Conservation (phyloP, 2,329 filamentous ascomycete genomes). For the Mycosphaerelloides madeirae region DNA sequence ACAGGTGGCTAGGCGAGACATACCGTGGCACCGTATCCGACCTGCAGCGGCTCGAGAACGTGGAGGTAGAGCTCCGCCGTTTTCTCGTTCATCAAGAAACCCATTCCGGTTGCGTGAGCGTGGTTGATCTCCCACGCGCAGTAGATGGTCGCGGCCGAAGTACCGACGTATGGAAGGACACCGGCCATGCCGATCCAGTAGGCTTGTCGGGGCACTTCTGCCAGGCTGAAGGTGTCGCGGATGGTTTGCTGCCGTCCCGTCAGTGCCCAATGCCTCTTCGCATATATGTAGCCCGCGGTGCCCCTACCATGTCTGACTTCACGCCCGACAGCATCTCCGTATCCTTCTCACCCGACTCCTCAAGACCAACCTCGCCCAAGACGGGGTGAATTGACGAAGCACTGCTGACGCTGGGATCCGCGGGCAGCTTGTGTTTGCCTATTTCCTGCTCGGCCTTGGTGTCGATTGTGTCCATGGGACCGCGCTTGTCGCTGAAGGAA, state of each 20-base stretch:
- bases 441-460: constrained; percentile 53
- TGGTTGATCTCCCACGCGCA: constrained; percentile 79
- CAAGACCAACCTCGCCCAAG: constrained; percentile 35
- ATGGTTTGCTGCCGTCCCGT: constrained; percentile 41
- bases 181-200: constrained; percentile 49
- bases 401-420: constrained; percentile 58
- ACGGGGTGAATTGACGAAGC: constrained; percentile 49
- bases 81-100: constrained; percentile 63
- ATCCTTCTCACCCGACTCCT: constrained; percentile 32
- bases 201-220: constrained; percentile 44
- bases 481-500: constrained; percentile 11
- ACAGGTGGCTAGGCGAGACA: constrained; percentile 31
- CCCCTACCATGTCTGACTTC: constrained; percentile 32
- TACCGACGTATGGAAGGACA: constrained; percentile 65
- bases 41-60: constrained; percentile 77
- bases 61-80: constrained; percentile 68
- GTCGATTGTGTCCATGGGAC: constrained; percentile 47
- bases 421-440: constrained; percentile 52
- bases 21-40: constrained; percentile 84
- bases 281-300: not conserved
- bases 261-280: constrained; percentile 1
- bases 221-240: constrained; percentile 45
- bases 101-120: constrained; percentile 54
- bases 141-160: constrained; percentile 75
- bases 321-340: constrained; percentile 46